Percentiles rank a stretch among this genome's conserved stretches.
phyloP scores from a whole-genome alignment of 371 early-diverging fungal species.

The Gilbertella persicaria region DNA sequence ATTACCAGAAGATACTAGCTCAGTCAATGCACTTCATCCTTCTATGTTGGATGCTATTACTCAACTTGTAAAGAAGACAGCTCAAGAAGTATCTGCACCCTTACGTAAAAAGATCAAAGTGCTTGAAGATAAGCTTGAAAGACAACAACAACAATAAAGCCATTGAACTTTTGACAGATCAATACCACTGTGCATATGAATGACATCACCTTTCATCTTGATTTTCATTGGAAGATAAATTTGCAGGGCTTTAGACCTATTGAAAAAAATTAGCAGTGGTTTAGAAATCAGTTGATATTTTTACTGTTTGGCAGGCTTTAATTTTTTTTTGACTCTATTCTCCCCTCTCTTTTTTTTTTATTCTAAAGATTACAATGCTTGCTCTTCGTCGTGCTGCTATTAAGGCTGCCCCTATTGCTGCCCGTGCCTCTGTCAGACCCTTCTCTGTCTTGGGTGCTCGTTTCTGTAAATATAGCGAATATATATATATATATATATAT shows the following conservation, averaged over 20 bases:
- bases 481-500: neutral
- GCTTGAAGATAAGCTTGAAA: conserved; percentile 19
- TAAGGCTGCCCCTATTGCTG: conserved; percentile 33
- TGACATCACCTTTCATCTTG: neutral
- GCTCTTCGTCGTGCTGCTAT: conserved; percentile 43
- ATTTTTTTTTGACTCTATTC: conserved; percentile 8
- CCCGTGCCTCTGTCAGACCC: conserved; percentile 29
- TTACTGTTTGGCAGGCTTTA: conserved; percentile 11
- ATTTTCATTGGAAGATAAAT: neutral
- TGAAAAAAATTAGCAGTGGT: neutral
- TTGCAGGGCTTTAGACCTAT: conserved; percentile 1
- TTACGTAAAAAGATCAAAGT: conserved; percentile 16
- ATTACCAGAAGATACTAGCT: neutral
- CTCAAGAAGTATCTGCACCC: conserved; percentile 10
- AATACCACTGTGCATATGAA: neutral
- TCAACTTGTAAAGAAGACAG: conserved; percentile 14
- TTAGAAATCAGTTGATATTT: conserved; percentile 9
- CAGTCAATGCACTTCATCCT: conserved; percentile 14
- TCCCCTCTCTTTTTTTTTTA: conserved; percentile 19
- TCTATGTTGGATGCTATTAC: conserved; percentile 22
- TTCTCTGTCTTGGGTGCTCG: conserved; percentile 41
- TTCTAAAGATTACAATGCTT: conserved; percentile 20
- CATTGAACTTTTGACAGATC: too few species aligned
- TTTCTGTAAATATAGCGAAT: conserved; percentile 26
- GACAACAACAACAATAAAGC: neutral